Conservation (phyloP, 208 protist species). For the Leishmania tarentolae region DNA sequence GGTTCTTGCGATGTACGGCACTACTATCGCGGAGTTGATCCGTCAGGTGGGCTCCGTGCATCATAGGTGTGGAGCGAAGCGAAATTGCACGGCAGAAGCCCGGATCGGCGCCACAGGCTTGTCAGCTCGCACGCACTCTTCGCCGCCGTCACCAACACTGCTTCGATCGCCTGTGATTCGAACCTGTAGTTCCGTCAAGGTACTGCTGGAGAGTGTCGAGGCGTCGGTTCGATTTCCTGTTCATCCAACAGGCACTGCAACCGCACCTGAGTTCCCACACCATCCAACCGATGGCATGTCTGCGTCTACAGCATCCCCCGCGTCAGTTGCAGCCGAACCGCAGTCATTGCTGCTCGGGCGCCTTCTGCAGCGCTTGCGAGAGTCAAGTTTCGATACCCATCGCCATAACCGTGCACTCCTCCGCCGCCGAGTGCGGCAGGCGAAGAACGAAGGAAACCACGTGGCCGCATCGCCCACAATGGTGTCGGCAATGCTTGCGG, state of each 20-base stretch:
- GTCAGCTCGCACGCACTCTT: background rate
- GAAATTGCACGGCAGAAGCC: background rate
- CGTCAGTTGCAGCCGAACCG: background rate
- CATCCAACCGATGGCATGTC: background rate
- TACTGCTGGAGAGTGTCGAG: conserved; percentile 36
- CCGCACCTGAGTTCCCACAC: background rate
- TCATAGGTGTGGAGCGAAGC: background rate
- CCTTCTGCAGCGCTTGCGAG: conserved; percentile 32
- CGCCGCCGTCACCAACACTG: background rate
- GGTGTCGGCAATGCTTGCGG: background rate
- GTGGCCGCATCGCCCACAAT: background rate
- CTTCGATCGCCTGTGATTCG: background rate
- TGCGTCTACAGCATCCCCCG: background rate
- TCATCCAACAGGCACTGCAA: background rate
- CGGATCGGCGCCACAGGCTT: background rate
- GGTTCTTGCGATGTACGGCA: conserved; percentile 24
- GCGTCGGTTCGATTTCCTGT: conserved; percentile 33
- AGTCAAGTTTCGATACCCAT: conserved; percentile 29
- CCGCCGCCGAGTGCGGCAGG: conserved; percentile 5
- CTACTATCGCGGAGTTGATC: conserved; percentile 12
- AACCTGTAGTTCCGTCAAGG: conserved; percentile 20
- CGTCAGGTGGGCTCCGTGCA: background rate
- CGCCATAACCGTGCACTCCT: conserved; percentile 6
- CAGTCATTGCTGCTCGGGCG: conserved; percentile 20
- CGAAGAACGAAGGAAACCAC: background rate